Evolutionary conservation across 108 stramenopile genomes (phyloP).

Genomic region (Conticribra weissflogii): DNA sequence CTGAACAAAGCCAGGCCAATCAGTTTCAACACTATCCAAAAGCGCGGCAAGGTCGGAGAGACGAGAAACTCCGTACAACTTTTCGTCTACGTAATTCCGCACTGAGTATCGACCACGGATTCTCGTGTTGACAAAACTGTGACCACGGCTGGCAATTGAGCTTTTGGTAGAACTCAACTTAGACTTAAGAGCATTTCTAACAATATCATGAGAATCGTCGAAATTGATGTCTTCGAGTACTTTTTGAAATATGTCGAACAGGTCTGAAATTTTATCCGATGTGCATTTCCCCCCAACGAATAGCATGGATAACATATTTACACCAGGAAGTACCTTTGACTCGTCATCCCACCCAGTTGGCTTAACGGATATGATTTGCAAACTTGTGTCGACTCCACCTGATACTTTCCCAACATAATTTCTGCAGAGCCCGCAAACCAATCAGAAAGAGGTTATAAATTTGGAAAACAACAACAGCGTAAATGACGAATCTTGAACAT

Average conservation of each 20-base stretch:
- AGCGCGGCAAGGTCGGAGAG: slow-evolving; percentile 54
- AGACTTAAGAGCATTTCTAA: slow-evolving; percentile 40
- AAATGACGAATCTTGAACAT: background rate
- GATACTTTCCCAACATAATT: slow-evolving; percentile 72
- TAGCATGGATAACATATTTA: slow-evolving; percentile 69
- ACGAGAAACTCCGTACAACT: slow-evolving; percentile 77
- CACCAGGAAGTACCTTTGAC: slow-evolving; percentile 57
- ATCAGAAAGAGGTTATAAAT: too few relatives aligned
- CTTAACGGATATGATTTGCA: slow-evolving; percentile 54
- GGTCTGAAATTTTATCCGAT: slow-evolving; percentile 56
- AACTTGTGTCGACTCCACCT: slow-evolving; percentile 62
- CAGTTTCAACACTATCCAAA: slow-evolving; percentile 68
- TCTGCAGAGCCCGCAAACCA: too few relatives aligned
- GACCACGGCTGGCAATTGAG: slow-evolving; percentile 35
- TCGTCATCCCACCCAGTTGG: slow-evolving; percentile 49
- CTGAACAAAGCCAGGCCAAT: slow-evolving; percentile 64
- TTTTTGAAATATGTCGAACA: slow-evolving; percentile 73
- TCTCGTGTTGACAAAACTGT: slow-evolving; percentile 36
- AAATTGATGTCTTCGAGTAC: slow-evolving; percentile 56
- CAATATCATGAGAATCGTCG: slow-evolving; percentile 34
- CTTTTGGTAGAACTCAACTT: slow-evolving; percentile 44
- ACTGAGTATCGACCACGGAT: slow-evolving; percentile 56
- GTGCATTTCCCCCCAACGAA: slow-evolving; percentile 73
- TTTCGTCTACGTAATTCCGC: slow-evolving; percentile 71
- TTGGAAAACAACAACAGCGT: background rate